Evolutionary conservation across 2,329 filamentous ascomycete genomes (phyloP).

Genomic region (Nemania diffusa): DNA sequence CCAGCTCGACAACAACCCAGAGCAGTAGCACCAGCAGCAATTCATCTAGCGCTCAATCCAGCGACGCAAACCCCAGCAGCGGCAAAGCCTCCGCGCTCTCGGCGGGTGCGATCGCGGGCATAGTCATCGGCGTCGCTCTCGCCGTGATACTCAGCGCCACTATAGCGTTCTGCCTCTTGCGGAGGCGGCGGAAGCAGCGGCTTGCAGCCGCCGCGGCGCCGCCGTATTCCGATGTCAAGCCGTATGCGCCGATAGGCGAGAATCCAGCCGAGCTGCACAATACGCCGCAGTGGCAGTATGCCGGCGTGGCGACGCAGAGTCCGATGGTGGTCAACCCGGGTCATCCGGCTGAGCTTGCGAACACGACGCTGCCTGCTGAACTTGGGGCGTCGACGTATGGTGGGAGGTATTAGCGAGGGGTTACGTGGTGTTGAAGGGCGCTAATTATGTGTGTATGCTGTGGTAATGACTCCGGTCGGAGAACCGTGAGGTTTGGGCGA

Average conservation of each 20-base stretch:
- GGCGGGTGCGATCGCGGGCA: conserved; percentile 15
- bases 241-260: background rate
- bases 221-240: background rate
- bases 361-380: background rate
- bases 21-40: background rate
- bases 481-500: background rate
- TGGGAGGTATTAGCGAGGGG: background rate
- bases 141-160: conserved; percentile 16
- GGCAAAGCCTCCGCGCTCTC: conserved; percentile 6
- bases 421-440: too few species aligned
- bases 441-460: background rate
- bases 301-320: background rate
- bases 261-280: background rate
- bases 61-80: background rate
- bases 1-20: background rate
- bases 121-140: conserved; percentile 17
- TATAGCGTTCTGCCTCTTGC: conserved; percentile 22
- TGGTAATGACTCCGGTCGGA: background rate
- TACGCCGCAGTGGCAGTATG: background rate
- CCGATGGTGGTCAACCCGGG: conserved; percentile 7
- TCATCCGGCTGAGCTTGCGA: conserved; percentile 18
- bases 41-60: background rate
- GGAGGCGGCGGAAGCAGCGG: background rate
- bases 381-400: conserved; percentile 7
- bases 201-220: background rate